Percentiles rank a stretch among this genome's conserved stretches.
These are phyloP conservation scores for Sugiyamaella floridensis DNA, from an alignment of 805 yeast genomes.

Conservation along the genomic window DNA sequence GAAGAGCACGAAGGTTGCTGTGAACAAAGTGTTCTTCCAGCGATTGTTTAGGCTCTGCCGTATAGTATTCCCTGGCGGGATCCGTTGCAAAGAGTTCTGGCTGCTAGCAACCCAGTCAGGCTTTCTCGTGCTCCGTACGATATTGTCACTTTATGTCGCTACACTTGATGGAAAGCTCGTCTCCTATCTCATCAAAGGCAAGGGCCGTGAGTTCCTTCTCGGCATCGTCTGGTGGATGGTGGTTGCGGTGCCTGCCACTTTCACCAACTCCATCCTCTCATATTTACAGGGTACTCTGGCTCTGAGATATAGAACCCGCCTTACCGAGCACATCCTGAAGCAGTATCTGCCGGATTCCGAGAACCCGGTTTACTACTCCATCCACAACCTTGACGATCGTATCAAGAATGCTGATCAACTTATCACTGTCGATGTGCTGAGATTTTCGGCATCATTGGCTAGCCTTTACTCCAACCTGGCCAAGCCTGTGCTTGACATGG, in stretches of 20 bases:
- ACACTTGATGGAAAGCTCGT: constrained; percentile 80
- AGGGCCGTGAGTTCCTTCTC: constrained; percentile 55
- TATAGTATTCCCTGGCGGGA: constrained; percentile 30
- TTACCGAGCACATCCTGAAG: constrained; percentile 58
- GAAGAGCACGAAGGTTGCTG: constrained; percentile 23
- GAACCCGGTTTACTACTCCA: constrained; percentile 62
- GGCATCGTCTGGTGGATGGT: constrained; percentile 71
- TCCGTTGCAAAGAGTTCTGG: constrained; percentile 28
- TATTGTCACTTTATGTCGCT: constrained; percentile 75
- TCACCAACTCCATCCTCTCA: constrained; percentile 61
- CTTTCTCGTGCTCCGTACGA: constrained; percentile 59
- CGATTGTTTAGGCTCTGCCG: constrained; percentile 26
- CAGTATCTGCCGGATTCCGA: constrained; percentile 64
- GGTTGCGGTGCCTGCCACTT: constrained; percentile 79
- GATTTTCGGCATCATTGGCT: constrained; percentile 65
- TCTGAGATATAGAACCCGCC: constrained; percentile 47
- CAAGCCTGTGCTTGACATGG: constrained; percentile 74
- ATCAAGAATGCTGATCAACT: constrained; percentile 77
- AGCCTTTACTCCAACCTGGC: constrained; percentile 74
- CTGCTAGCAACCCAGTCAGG: constrained; percentile 46
- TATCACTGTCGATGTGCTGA: constrained; percentile 70
- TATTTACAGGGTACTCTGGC: constrained; percentile 34
- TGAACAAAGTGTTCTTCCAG: constrained; percentile 26
- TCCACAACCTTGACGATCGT: constrained; percentile 51
- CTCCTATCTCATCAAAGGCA: constrained; percentile 68